Evolutionary conservation across 2,329 filamentous ascomycete genomes (phyloP), one percentile per base, ranked within the genome.

Genomic region (Didymella lethalis): DNA sequence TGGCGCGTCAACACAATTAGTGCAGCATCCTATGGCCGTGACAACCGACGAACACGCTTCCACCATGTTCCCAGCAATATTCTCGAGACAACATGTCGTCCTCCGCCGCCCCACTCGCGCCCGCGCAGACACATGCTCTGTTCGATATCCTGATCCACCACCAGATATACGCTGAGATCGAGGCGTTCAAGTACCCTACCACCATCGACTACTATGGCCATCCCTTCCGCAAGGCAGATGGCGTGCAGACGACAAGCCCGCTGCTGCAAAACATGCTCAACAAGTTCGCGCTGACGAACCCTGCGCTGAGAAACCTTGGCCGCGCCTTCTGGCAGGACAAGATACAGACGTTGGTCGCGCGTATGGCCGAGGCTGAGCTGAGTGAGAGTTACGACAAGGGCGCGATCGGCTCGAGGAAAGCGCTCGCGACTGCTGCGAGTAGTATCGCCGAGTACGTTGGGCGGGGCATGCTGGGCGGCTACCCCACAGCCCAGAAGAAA

Each of bases 311-410:
- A 49, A 84, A 88, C 59, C 80, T 94, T 2, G 82, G 86, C 0
- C 72, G 61, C n/a, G 64, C 64, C 18, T 78, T 77, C 52, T 78
- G 76, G 75, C 67, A 75, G 56, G 71, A 66, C 82, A 86, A 67
- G 79, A 65, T 76, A 23, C 64, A 68, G 51, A 61, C 66, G 14
- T 63, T 78, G 41, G 67, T 78, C 4, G 68, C 67, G 48, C 73
- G 73, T 49, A 65, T 94, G 53, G 87, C 84, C 8, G 83, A 87
- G 31, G 89, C 87, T 2, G 86, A 91, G 49, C 79, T 94, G 31
- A 92, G 89, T 1, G 91, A 94, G 75, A 92, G 89, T 72, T 94
- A 93, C 69, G 91, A 94, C 74, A 92, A 92, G 75, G 90, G 89
- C 14, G 83, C 86, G 0, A 78, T 94, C 64, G 91, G 91, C 0